Evolutionary conservation across 2,329 filamentous ascomycete species (phyloP).

Genomic region (Fusarium sp.): DNA sequence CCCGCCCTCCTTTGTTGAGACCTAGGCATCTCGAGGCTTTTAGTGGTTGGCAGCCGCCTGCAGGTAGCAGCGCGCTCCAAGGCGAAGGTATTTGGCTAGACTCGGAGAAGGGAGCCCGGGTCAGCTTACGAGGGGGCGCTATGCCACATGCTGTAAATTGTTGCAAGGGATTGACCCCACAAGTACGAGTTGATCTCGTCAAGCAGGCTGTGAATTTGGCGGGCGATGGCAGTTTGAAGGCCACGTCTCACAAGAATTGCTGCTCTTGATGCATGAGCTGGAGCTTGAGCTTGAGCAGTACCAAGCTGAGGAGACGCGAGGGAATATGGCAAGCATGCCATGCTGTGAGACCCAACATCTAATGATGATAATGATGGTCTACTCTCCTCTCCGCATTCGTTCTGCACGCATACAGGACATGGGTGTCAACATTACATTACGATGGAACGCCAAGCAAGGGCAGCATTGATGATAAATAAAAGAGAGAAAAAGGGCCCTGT

Average conservation of each 20-base stretch:
- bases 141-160: constrained; percentile 33
- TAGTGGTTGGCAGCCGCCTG: constrained; percentile 18
- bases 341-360: background rate
- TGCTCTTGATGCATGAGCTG: too few relatives aligned
- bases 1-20: constrained; percentile 1
- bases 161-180: constrained; percentile 37
- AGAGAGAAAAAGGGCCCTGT: constrained; percentile 31
- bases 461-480: constrained; percentile 19
- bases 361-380: background rate
- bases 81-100: constrained; percentile 24
- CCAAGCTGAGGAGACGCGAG: background rate
- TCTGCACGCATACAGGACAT: constrained; percentile 1
- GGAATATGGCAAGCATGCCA: background rate
- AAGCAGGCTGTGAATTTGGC: constrained; percentile 10
- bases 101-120: constrained; percentile 30
- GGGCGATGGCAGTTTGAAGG: background rate
- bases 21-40: constrained; percentile 11
- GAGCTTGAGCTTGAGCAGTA: too few relatives aligned
- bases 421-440: constrained; percentile 9
- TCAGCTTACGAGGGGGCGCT: constrained; percentile 36
- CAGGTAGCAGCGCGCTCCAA: constrained; percentile 7
- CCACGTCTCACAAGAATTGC: too few relatives aligned
- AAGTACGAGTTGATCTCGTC: constrained; percentile 26
- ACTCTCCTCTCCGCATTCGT: background rate
- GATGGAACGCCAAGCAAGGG: constrained; percentile 38